Percentiles rank a stretch among this genome's conserved stretches.
Evolutionary conservation across 306 rosid genomes (phyloP).

Genomic region (Vicia sativa): DNA sequence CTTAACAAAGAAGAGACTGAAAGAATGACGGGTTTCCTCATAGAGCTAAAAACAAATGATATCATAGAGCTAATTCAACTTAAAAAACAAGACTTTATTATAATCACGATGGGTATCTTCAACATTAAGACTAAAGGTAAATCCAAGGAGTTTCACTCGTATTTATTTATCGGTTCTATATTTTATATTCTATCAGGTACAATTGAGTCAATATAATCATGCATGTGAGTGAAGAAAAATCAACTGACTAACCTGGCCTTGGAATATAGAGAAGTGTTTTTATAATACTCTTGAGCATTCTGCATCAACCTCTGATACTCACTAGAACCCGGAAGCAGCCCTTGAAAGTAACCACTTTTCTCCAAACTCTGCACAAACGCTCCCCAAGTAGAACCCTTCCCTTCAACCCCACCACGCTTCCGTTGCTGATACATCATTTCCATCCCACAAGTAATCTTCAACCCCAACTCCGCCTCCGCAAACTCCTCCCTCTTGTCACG

Average conservation of each 20-base stretch:
- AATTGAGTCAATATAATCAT: not conserved
- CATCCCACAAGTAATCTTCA: constrained; percentile 91
- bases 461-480: constrained; percentile 78
- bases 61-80: not conserved
- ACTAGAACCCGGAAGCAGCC: constrained; percentile 72
- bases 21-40: not conserved
- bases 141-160: not conserved
- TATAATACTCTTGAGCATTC: constrained; percentile 75
- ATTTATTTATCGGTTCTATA: not conserved
- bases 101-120: not conserved
- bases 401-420: constrained; percentile 68
- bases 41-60: not conserved
- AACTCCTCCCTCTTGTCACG: constrained; percentile 41
- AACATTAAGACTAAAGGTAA: not conserved
- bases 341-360: constrained; percentile 76
- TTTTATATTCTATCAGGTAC: not conserved
- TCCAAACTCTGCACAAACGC: constrained; percentile 73
- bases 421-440: constrained; percentile 94
- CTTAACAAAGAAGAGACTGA: not conserved
- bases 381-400: constrained; percentile 78
- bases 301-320: constrained; percentile 77
- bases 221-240: not conserved
- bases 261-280: constrained; percentile 58
- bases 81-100: not conserved
- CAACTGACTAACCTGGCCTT: constrained; percentile 54